These are phyloP conservation scores for Zarea fungicola DNA, from an alignment of 2,329 filamentous ascomycete genomes.

Conservation along the genomic window DNA sequence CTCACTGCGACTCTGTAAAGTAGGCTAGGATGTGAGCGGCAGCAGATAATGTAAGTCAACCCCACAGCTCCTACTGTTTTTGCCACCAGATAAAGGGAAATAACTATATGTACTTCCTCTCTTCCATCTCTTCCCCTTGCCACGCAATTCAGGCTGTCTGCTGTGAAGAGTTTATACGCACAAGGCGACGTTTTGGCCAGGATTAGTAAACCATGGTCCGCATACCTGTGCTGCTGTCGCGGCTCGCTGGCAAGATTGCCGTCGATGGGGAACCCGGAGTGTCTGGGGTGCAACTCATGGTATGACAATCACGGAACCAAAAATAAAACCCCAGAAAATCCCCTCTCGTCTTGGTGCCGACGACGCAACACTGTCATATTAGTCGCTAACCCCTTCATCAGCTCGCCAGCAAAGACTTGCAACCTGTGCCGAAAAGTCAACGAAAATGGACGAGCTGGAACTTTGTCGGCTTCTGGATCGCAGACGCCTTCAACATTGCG, in stretches of 20 bases:
- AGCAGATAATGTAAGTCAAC: constrained; percentile 2
- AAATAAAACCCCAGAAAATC: neutral
- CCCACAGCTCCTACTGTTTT: neutral
- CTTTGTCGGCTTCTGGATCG: constrained; percentile 83
- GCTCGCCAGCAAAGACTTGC: constrained; percentile 79
- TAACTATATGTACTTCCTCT: no score
- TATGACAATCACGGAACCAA: neutral
- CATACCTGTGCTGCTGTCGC: constrained; percentile 1
- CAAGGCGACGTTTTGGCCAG: no score
- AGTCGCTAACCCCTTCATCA: constrained; percentile 21
- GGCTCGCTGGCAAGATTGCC: constrained; percentile 3
- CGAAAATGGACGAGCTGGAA: constrained; percentile 85
- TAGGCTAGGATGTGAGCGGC: constrained; percentile 1
- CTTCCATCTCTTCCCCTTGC: neutral
- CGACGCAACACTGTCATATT: neutral
- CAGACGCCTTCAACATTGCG: constrained; percentile 83
- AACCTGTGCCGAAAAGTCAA: constrained; percentile 70
- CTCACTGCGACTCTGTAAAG: neutral
- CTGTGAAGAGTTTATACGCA: no score
- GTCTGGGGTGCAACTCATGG: constrained; percentile 11
- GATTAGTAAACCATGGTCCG: constrained; percentile 6
- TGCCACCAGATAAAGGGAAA: no score
- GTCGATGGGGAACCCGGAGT: constrained; percentile 2
- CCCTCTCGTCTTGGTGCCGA: no score
- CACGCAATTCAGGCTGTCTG: no score